These are phyloP conservation scores for Fonsecaea monophora DNA, from an alignment of 2,329 filamentous ascomycete species.

Conservation along the genomic window DNA sequence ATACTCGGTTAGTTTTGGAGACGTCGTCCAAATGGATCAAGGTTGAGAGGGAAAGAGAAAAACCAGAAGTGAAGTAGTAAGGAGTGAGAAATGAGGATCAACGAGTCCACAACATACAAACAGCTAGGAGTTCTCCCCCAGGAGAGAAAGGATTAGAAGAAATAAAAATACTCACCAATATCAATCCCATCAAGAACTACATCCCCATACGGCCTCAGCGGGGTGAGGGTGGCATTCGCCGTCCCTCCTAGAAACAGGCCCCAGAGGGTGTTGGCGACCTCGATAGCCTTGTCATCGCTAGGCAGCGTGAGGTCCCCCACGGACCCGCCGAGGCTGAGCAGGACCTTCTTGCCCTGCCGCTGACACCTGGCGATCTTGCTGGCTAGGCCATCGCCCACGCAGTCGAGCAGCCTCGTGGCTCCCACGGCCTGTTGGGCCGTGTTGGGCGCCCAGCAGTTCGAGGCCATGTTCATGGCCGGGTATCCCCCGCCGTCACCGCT, in stretches of 20 bases:
- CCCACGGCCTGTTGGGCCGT: slow-evolving; percentile 35
- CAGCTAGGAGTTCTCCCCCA: too few relatives aligned
- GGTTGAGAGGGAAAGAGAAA: not conserved
- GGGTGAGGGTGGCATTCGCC: slow-evolving; percentile 43
- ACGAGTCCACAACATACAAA: too few relatives aligned
- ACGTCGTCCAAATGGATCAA: slow-evolving; percentile 37
- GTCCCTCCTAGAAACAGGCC: slow-evolving; percentile 56
- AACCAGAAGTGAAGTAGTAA: too few relatives aligned
- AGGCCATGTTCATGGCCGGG: slow-evolving; percentile 40
- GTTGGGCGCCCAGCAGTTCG: slow-evolving; percentile 40
- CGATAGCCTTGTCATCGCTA: slow-evolving; percentile 48
- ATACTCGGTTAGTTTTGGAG: slow-evolving; percentile 31
- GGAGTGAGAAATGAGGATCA: too few relatives aligned
- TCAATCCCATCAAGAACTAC: slow-evolving; percentile 60
- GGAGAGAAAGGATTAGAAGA: too few relatives aligned
- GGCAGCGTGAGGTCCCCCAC: slow-evolving; percentile 52
- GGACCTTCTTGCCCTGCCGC: slow-evolving; percentile 51
- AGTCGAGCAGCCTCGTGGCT: slow-evolving; percentile 39
- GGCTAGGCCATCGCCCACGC: slow-evolving; percentile 38
- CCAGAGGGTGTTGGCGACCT: slow-evolving; percentile 60
- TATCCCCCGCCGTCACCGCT: slow-evolving; percentile 29
- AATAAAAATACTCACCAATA: slow-evolving; percentile 49
- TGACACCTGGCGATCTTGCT: slow-evolving; percentile 46
- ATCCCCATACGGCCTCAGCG: slow-evolving; percentile 57
- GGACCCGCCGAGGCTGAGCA: slow-evolving; percentile 58